A percentile compares a stretch with the other conserved stretches of the same genome.
phyloP scores from a whole-genome alignment of 2,329 filamentous ascomycete species.

The Neofusicoccum ribis region DNA sequence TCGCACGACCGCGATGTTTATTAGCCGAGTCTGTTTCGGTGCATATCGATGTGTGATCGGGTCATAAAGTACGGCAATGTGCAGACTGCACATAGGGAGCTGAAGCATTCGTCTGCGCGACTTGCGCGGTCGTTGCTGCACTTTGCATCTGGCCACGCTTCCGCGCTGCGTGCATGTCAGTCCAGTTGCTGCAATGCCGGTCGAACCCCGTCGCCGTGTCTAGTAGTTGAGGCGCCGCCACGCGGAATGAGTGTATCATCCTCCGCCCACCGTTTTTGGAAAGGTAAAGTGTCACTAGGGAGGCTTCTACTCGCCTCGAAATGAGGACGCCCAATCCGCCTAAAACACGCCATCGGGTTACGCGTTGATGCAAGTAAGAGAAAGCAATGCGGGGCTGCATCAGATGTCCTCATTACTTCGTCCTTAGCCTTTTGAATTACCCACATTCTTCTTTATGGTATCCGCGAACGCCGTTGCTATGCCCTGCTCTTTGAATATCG shows the following conservation, averaged over 20 bases:
- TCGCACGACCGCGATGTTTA: neutral
- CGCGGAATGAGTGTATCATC: neutral
- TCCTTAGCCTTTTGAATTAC: neutral
- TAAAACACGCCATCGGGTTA: constrained; percentile 1
- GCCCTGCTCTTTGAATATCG: neutral
- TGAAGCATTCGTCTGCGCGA: no score
- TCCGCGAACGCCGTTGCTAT: constrained; percentile 14
- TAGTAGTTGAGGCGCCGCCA: neutral
- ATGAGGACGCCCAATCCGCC: neutral
- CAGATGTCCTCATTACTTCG: neutral
- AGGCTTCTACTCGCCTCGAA: neutral
- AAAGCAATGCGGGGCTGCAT: neutral
- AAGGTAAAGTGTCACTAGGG: constrained; percentile 1
- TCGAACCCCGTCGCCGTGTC: neutral
- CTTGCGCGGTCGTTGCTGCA: no score
- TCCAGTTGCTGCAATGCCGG: no score
- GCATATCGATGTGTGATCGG: neutral
- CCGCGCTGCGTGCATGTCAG: no score
- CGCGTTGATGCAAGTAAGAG: constrained; percentile 8
- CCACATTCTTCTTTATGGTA: neutral
- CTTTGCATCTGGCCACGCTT: no score
- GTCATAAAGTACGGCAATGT: neutral
- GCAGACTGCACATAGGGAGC: no score
- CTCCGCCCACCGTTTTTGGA: neutral
- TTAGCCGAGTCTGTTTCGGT: neutral